phyloP scores from a whole-genome alignment of 495 filamentous ascomycete species.

The Talaromyces wortmannii region DNA sequence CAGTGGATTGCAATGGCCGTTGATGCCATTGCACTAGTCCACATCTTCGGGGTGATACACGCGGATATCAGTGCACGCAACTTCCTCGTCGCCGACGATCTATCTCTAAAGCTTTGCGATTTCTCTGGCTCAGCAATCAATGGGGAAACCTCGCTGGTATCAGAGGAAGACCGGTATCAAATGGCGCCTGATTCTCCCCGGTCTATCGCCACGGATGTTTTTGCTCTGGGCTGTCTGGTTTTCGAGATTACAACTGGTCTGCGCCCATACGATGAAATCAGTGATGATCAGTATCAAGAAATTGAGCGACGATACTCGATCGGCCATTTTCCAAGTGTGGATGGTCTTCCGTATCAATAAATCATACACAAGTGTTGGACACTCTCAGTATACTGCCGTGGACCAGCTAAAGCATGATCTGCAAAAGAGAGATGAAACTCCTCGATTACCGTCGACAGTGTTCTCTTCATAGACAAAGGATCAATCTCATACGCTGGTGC shows the following conservation, averaged over 20 bases:
- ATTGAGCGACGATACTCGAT: slow-evolving; percentile 5
- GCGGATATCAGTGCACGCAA: slow-evolving; percentile 22
- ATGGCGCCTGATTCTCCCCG: slow-evolving; percentile 4
- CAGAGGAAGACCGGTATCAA: slow-evolving; percentile 9
- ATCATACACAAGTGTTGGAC: slow-evolving; percentile 16
- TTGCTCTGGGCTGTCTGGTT: slow-evolving; percentile 15
- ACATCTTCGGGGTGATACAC: slow-evolving; percentile 17
- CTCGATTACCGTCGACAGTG: too few relatives aligned
- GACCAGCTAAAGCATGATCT: too few relatives aligned
- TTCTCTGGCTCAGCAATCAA: slow-evolving; percentile 12
- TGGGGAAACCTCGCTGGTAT: slow-evolving; percentile 1
- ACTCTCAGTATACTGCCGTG: too few relatives aligned
- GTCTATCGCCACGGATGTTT: slow-evolving; percentile 9
- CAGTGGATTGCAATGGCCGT: slow-evolving; percentile 18
- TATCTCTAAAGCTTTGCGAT: slow-evolving; percentile 22
- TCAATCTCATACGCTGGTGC: too few relatives aligned
- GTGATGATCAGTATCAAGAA: slow-evolving; percentile 2
- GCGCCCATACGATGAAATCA: slow-evolving; percentile 11
- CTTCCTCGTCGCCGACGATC: slow-evolving; percentile 22
- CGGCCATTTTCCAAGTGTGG: slow-evolving; percentile 8
- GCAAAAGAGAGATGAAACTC: too few relatives aligned
- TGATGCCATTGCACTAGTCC: slow-evolving; percentile 15
- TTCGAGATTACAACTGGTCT: slow-evolving; percentile 9
- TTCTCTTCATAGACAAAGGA: too few relatives aligned
- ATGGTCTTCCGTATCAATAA: slow-evolving; percentile 3